Base-by-base conservation (phyloP, 1,284 basidiomycete genomes). In the Heliocybe sulcata region DNA sequence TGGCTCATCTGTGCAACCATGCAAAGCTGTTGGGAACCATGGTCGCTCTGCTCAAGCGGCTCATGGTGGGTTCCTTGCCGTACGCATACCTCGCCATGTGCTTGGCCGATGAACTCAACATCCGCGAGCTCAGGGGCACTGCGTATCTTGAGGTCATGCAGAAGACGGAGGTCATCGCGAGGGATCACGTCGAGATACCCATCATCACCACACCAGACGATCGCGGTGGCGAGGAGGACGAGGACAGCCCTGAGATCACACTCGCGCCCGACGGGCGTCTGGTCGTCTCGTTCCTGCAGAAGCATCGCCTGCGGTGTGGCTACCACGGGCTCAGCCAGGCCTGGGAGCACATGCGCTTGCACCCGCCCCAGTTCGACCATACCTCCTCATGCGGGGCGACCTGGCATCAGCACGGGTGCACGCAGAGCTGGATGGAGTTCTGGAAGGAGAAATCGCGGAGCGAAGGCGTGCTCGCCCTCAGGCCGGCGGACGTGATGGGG, bases 121-220 rank as follows among this genome's bases (percentile, higher is more conserved):
- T 87, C 52, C 71, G 76, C 38, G 66, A 71, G 1, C 68, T 88
- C 35, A 72, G 79, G 22, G 86, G 85, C 27, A 69, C 75, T 0
- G 85, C 84, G 20, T 88, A 88, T 65, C 71, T 86, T 53, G 83
- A 85, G 63, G 80, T 87, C 19, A 80, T 88, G 76, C 80, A 81
- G 61, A 82, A 78, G 60, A 75, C 74, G 2, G 67, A 70, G 8
- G 74, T 84, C 53, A 76, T 80, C 22, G 72, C 69, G 26, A 51
- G 62, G 33, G 60, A 57, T 11, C 56, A 53, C 35, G 38, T 42
- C 38, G 38, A 42, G 12, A 42, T 42, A 16, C 38, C 38, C 38
- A 20, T 42, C 38, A 57, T 57, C 49, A 55, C 57, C 26, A 49
- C 54, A 16, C 54, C 1, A 4, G 55, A 35, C 50, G 45, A 19